phyloP scores from a whole-genome alignment of 2,329 filamentous ascomycete species.

The Colletotrichum trifolii region DNA sequence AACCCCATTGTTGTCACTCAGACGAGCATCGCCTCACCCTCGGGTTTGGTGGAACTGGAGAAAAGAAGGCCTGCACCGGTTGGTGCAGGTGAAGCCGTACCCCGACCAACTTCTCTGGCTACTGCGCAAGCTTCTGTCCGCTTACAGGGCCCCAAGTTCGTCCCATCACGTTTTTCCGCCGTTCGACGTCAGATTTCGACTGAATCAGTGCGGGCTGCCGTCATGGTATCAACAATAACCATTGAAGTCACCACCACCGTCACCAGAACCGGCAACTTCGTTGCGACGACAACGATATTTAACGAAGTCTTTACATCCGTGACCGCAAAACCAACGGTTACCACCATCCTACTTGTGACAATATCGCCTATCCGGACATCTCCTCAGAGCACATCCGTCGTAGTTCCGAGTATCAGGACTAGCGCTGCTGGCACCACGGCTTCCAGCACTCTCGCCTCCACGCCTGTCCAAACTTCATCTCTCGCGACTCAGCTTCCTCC shows the following conservation, averaged over 20 bases:
- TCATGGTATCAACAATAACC: slow-evolving; percentile 4
- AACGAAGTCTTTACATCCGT: slow-evolving; percentile 35
- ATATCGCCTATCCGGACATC: background rate
- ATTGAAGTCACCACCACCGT: slow-evolving; percentile 31
- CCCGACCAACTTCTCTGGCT: background rate
- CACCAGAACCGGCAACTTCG: slow-evolving; percentile 17
- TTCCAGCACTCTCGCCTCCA: background rate
- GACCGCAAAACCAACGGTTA: slow-evolving; percentile 30
- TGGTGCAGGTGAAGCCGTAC: too few species aligned
- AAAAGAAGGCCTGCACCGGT: background rate
- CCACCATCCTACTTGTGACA: slow-evolving; percentile 32
- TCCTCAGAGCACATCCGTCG: background rate
- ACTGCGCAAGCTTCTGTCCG: background rate
- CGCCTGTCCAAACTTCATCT: background rate
- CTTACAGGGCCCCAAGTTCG: background rate
- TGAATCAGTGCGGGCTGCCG: background rate
- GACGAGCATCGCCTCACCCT: slow-evolving; percentile 40
- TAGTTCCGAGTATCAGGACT: background rate
- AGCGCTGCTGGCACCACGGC: background rate
- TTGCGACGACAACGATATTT: slow-evolving; percentile 23
- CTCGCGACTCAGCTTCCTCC: background rate
- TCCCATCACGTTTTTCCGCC: background rate
- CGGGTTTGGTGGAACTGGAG: slow-evolving; percentile 30
- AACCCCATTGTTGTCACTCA: slow-evolving; percentile 40
- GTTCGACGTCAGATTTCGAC: background rate